A percentile compares a stretch with the other conserved stretches of the same genome.
These are phyloP conservation scores for Saccharomycopsis javanensis DNA, from an alignment of 805 yeast species.

Conservation along the genomic window DNA sequence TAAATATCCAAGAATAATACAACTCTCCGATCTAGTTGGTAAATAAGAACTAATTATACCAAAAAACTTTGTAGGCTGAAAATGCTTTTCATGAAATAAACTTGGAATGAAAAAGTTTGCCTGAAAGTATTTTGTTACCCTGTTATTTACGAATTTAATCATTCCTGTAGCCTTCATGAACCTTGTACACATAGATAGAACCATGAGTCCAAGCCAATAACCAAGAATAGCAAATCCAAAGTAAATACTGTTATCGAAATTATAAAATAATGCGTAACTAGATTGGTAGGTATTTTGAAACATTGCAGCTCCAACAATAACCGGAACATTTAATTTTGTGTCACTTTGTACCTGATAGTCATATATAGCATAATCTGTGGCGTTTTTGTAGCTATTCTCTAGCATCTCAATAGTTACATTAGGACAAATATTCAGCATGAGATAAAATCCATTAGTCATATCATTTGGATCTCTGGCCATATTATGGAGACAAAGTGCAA, in stretches of 20 bases:
- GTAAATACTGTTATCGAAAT: constrained; percentile 1
- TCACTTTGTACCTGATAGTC: constrained; percentile 1
- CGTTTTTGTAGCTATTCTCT: constrained; percentile 7
- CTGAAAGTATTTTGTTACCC: constrained; percentile 20
- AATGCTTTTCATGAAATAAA: constrained; percentile 22
- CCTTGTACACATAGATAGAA: constrained; percentile 2
- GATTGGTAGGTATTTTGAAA: background rate
- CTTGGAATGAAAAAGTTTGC: constrained; percentile 25
- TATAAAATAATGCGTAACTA: background rate
- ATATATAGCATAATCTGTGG: constrained; percentile 11
- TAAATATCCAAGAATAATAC: constrained; percentile 28
- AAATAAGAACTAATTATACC: constrained; percentile 20
- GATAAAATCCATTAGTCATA: constrained; percentile 2
- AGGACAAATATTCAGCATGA: background rate
- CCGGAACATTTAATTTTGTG: constrained; percentile 3
- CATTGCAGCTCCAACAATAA: constrained; percentile 1
- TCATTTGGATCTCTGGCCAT: background rate
- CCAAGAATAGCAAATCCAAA: constrained; percentile 14
- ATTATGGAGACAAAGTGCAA: constrained; percentile 10
- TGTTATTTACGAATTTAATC: background rate
- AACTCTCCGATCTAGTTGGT: constrained; percentile 33
- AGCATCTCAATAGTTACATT: constrained; percentile 7
- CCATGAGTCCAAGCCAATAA: constrained; percentile 14
- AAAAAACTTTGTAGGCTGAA: constrained; percentile 19
- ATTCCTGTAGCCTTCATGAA: constrained; percentile 13